A percentile compares a stretch with the other conserved stretches of the same genome.
phyloP scores from a whole-genome alignment of 2,329 filamentous ascomycete species.

The Colletotrichum tofieldiae region DNA sequence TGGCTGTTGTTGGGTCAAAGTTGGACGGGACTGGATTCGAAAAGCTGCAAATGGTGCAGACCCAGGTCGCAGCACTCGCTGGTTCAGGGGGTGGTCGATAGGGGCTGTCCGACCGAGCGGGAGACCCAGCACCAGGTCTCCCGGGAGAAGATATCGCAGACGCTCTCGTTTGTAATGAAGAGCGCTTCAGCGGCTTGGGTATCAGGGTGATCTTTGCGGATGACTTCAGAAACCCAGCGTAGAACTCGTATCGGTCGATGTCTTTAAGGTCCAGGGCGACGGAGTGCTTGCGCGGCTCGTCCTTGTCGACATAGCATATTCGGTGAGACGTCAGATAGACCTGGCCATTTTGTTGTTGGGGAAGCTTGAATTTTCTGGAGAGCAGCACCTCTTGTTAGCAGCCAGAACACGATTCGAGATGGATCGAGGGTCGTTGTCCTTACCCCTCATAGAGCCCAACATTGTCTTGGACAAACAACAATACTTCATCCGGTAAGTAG shows the following conservation, averaged over 20 bases:
- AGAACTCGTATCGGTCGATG: constrained; percentile 91
- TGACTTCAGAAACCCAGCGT: constrained; percentile 94
- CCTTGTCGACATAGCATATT: constrained; percentile 93
- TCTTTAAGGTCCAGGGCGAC: constrained; percentile 90
- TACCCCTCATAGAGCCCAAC: constrained; percentile 98
- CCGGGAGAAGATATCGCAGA: constrained; percentile 63
- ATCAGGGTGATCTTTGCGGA: constrained; percentile 93
- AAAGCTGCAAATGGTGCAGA: constrained; percentile 96
- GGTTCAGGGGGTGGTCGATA: constrained; percentile 63
- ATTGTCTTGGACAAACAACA: constrained; percentile 97
- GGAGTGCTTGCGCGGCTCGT: constrained; percentile 87
- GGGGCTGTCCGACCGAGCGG: constrained; percentile 61
- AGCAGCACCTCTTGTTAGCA: constrained; percentile 10
- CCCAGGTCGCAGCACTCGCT: constrained; percentile 82
- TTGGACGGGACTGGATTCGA: constrained; percentile 94
- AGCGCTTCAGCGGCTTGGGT: constrained; percentile 82
- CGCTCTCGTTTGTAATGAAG: constrained; percentile 70
- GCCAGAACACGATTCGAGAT: background rate
- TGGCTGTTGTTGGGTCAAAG: constrained; percentile 89
- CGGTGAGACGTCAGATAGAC: constrained; percentile 97
- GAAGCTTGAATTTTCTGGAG: constrained; percentile 91
- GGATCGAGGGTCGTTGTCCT: background rate
- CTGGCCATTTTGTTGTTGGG: constrained; percentile 94
- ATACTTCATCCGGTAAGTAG: constrained; percentile 92
- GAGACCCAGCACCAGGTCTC: constrained; percentile 63